Base-by-base conservation (phyloP, 108 stramenopile species). In the Cylindrotheca fusiformis region DNA sequence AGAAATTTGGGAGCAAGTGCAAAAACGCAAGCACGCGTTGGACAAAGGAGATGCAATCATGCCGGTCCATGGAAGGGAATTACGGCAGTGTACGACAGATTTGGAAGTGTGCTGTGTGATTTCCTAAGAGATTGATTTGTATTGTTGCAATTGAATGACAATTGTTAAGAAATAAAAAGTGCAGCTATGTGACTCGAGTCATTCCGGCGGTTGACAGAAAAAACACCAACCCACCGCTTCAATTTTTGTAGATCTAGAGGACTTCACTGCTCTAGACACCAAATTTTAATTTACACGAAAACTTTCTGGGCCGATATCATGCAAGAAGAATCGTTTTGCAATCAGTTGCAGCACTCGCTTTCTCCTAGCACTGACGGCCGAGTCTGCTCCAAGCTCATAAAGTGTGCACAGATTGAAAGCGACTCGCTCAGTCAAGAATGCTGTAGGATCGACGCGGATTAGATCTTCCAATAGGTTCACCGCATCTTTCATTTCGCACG, bases 361-460 rank as follows among this genome's bases (percentile, higher is more conserved):
- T 62, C 85, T 84, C 29, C 62, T 72, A 12, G 77, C 74, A 60
- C 86, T 85, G 6, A 74, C 81, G 12, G 86, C 75, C 1, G 85
- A 71, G 55, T 94, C 94, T 19, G 69, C 76, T 25, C 84, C 79
- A 10, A 97, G 71, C 57, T 97, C 96, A 72, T 97, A 97, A 58
- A 97, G 79, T 0, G 93, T 97, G 73, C 96, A 93, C 30, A 97
- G 74, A 68, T 97, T 97, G 68, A 95, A 92, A 26, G 90, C 87
- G 51, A 92, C 64, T 10, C 88, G 82, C 67, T 94, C 88, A 6
- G 90, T 92, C 71, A 97, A 71, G 60, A 77, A 86, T 46, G 62
- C 32, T 0, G 80, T 68, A 3, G 96, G 95, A 68, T 94, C 79
- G 32, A 84, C 82, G 21, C 89, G 85, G 8, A 95, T 71, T 53